Base-by-base conservation (phyloP, 1,284 basidiomycete genomes). In the Ganoderma resinaceum region DNA sequence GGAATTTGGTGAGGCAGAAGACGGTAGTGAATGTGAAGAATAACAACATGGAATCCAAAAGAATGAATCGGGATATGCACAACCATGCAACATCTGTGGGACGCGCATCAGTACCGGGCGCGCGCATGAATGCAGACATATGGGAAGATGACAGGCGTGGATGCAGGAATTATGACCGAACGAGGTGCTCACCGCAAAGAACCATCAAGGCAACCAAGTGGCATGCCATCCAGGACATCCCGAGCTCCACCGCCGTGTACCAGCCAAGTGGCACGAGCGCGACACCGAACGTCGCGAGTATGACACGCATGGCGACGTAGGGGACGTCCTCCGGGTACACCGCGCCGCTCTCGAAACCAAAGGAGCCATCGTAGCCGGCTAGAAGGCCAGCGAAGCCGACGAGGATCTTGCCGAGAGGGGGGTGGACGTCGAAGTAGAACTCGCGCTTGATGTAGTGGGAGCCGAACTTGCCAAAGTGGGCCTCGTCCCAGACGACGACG, bases 21-120 rank as follows among this genome's bases (percentile, higher is more conserved):
- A 97, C 94, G 42, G 97, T 97, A 76, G 95, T 93, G 83, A 98
- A 96, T 35, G 97, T 99, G 84, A 99, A 99, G 87, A 97, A 98
- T 58, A 99, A 86, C 14, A 99, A 85, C 95, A 99, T 98, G 35
- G 97, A 97, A 80, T 99, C 97, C 77, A 99, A 87, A 63, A 99
- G 89, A 81, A 99, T 97, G 81, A 99, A 99, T 23, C 97, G 90
- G 58, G 96, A 98, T 78, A 99, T 99, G 76, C 92, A 94, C 64
- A 98, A 83, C 96, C 96, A 99, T 73, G 93, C 97, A 72, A 98
- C 90, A 83, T 99, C 97, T 96, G 29, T 9, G 4, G 70, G n/a
- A 55, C 9, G 9, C 23, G 14, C 2, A 18, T 66, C 40, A 69
- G 66, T 14, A 46, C 16, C n/a, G 8, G 38, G 46, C 33, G 52